Conservation (phyloP, 768 basidiomycete genomes). For the Mycena vulgaris region DNA sequence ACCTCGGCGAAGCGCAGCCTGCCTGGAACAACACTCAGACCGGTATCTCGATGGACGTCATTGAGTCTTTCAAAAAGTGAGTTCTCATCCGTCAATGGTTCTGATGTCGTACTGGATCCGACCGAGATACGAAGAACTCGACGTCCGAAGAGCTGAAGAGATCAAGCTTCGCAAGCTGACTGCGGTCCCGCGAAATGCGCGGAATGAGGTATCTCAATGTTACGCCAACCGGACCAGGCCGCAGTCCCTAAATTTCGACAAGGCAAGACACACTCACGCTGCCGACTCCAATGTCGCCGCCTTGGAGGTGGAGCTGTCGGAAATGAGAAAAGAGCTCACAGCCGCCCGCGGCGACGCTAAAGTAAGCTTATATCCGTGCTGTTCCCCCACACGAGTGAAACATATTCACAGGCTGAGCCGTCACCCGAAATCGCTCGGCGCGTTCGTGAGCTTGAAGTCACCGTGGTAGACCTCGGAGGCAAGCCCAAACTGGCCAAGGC, state of each 20-base stretch:
- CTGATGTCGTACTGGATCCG: not conserved
- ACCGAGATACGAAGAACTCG: slow-evolving; percentile 2
- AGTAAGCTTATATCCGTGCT: not conserved
- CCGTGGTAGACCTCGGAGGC: not conserved
- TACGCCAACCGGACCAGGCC: not conserved
- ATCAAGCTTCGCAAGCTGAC: not conserved
- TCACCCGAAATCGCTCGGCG: not conserved
- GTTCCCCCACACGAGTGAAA: not conserved
- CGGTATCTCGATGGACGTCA: not conserved
- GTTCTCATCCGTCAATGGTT: not conserved
- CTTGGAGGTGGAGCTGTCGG: slow-evolving; percentile 7
- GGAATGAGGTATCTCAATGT: not conserved
- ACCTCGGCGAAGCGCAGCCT: not conserved
- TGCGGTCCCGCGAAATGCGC: slow-evolving; percentile 5
- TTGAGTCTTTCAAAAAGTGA: not conserved
- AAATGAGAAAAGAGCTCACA: not conserved
- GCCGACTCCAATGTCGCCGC: slow-evolving; percentile 5
- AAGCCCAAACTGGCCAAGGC: slow-evolving; percentile 6
- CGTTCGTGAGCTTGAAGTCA: slow-evolving; percentile 1
- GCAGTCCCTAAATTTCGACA: slow-evolving; percentile 1
- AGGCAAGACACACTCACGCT: not conserved
- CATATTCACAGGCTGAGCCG: not conserved
- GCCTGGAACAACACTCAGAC: not conserved
- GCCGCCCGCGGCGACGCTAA: slow-evolving; percentile 14
- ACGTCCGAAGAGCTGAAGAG: slow-evolving; percentile 5